Conservation (phyloP, 306 rosid species). For the Fragaria nilgerrensis region DNA sequence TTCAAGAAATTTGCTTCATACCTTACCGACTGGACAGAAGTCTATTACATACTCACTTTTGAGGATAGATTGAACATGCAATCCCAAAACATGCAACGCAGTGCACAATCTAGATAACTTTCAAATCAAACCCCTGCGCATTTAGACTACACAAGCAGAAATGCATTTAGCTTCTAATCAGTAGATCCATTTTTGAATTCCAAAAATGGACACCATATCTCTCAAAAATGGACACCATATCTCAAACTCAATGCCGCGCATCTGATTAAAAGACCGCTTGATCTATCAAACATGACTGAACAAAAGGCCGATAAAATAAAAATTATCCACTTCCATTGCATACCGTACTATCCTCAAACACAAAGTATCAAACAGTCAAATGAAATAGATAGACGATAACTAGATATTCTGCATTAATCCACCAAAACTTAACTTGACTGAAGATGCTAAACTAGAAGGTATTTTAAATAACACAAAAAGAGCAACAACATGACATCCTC, state of each 20-base stretch:
- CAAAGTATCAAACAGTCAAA: slow-evolving; percentile 5
- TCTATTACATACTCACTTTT: too few relatives aligned
- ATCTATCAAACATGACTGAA: neutral
- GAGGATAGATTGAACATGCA: too few relatives aligned
- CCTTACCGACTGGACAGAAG: too few relatives aligned
- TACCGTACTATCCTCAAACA: slow-evolving; percentile 15
- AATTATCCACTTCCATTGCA: slow-evolving; percentile 7
- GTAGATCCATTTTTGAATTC: too few relatives aligned
- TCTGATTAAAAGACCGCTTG: neutral
- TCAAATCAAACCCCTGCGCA: too few relatives aligned
- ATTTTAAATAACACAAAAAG: slow-evolving; percentile 19
- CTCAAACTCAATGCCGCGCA: neutral
- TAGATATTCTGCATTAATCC: slow-evolving; percentile 22
- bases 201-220: neutral
- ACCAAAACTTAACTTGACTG: slow-evolving; percentile 24
- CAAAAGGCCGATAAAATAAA: neutral
- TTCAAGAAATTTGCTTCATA: too few relatives aligned
- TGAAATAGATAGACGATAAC: slow-evolving; percentile 3
- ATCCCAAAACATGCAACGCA: too few relatives aligned
- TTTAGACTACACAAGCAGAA: too few relatives aligned
- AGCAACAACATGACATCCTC: slow-evolving; percentile 21
- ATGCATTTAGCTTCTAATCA: too few relatives aligned
- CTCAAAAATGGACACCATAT: too few relatives aligned
- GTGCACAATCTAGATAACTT: too few relatives aligned
- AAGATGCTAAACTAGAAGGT: slow-evolving; percentile 19